phyloP scores from a whole-genome alignment of 148 eudicot genomes.

The Amaranthus cruentus region DNA sequence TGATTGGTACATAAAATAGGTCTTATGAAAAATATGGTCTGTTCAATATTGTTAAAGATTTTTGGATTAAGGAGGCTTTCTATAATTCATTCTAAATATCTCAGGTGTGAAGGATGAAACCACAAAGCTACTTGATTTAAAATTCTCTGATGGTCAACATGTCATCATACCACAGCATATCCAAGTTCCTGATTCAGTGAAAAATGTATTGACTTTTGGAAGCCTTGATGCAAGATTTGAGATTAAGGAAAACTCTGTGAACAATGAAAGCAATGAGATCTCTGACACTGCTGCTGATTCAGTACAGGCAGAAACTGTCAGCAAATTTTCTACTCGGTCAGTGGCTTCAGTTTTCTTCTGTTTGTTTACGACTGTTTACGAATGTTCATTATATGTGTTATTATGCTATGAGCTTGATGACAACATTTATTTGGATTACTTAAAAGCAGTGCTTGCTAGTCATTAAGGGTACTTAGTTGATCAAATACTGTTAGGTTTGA shows the following conservation, averaged over 20 bases:
- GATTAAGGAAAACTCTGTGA: constrained; percentile 9
- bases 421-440: neutral
- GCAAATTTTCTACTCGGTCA: constrained; percentile 39
- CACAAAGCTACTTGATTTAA: constrained; percentile 43
- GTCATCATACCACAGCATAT: constrained; percentile 70
- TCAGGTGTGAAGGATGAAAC: constrained; percentile 35
- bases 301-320: constrained; percentile 24
- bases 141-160: constrained; percentile 37
- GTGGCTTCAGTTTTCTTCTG: constrained; percentile 12
- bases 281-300: constrained; percentile 24
- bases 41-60: neutral
- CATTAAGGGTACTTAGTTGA: neutral
- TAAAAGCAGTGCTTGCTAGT: neutral
- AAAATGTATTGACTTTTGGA: constrained; percentile 58
- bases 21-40: constrained; percentile 6
- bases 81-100: constrained; percentile 12
- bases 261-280: constrained; percentile 17
- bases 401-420: neutral
- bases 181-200: constrained; percentile 64
- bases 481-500: neutral
- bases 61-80: constrained; percentile 13
- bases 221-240: constrained; percentile 48
- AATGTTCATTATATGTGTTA: neutral
- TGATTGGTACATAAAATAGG: neutral
- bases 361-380: neutral